These are phyloP conservation scores for Paraglomus brasilianum DNA, from an alignment of 192 early-diverging fungal species.

Conservation along the genomic window DNA sequence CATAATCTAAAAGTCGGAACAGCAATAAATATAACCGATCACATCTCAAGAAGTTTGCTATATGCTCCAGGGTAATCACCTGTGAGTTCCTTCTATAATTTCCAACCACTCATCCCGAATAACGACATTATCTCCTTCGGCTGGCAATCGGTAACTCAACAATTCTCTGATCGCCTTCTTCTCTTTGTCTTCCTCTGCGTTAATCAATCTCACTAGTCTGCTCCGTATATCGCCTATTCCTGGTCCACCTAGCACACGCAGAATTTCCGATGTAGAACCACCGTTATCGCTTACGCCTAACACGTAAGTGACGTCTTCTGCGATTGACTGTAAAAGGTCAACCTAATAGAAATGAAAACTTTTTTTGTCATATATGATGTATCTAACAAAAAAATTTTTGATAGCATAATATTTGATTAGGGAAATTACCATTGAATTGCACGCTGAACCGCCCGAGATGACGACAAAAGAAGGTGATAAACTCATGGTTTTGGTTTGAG, in stretches of 20 bases:
- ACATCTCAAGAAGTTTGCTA: not conserved
- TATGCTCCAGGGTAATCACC: conserved; percentile 51
- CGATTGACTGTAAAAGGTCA: conserved; percentile 57
- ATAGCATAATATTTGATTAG: not conserved
- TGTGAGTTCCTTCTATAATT: conserved; percentile 72
- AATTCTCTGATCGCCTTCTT: conserved; percentile 65
- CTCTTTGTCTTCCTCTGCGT: conserved; percentile 54
- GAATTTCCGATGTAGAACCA: conserved; percentile 62
- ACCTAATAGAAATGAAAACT: conserved; percentile 8
- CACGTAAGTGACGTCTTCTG: conserved; percentile 63
- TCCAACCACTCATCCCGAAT: conserved; percentile 72
- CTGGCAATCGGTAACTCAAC: conserved; percentile 65
- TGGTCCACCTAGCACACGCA: conserved; percentile 73
- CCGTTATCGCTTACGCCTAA: conserved; percentile 78
- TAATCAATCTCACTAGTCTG: conserved; percentile 63
- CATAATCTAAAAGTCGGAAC: conserved; percentile 40
- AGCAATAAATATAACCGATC: not conserved
- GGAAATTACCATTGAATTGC: conserved; percentile 56
- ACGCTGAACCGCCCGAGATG: conserved; percentile 79
- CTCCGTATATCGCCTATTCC: conserved; percentile 75
- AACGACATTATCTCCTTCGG: conserved; percentile 46
- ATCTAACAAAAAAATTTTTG: not conserved
- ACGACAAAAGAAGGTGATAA: conserved; percentile 51
- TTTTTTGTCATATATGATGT: not conserved
- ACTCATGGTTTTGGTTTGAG: not conserved